These are phyloP conservation scores for Lepiota venenata DNA, from an alignment of 768 basidiomycete genomes.

Conservation along the genomic window DNA sequence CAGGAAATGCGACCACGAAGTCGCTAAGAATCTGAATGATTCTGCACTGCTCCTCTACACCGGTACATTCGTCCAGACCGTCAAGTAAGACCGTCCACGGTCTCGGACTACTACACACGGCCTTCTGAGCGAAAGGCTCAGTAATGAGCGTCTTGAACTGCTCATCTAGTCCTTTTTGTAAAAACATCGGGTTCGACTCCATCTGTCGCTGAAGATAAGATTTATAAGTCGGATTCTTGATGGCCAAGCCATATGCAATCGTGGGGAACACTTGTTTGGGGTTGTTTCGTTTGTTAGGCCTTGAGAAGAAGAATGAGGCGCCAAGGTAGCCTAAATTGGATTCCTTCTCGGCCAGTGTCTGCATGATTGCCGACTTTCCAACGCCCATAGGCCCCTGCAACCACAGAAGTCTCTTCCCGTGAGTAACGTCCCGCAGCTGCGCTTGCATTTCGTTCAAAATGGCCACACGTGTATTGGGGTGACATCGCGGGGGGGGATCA, in stretches of 20 bases:
- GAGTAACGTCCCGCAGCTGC: constrained; percentile 7
- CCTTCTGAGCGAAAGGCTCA: constrained; percentile 7
- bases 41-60: neutral
- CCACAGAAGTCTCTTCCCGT: constrained; percentile 13
- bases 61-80: neutral
- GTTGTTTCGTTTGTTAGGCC: constrained; percentile 1
- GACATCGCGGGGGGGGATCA: constrained; percentile 17
- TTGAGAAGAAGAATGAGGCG: constrained; percentile 20
- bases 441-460: constrained; percentile 6
- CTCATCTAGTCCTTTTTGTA: constrained; percentile 2
- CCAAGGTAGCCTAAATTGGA: constrained; percentile 3
- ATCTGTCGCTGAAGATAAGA: constrained; percentile 9
- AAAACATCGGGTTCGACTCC: constrained; percentile 2
- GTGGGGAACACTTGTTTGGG: constrained; percentile 16
- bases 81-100: neutral
- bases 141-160: constrained; percentile 14
- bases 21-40: neutral
- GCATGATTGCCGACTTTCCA: constrained; percentile 26
- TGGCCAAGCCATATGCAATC: constrained; percentile 19
- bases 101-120: too few relatives aligned
- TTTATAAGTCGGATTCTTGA: neutral
- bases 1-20: neutral
- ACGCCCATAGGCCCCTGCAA: constrained; percentile 22
- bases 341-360: constrained; percentile 23
- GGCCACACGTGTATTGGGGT: constrained; percentile 15